Percentiles rank a stretch among this genome's conserved stretches.
Conservation (phyloP, 2,329 filamentous ascomycete genomes). For the Furcasterigmium sp. region DNA sequence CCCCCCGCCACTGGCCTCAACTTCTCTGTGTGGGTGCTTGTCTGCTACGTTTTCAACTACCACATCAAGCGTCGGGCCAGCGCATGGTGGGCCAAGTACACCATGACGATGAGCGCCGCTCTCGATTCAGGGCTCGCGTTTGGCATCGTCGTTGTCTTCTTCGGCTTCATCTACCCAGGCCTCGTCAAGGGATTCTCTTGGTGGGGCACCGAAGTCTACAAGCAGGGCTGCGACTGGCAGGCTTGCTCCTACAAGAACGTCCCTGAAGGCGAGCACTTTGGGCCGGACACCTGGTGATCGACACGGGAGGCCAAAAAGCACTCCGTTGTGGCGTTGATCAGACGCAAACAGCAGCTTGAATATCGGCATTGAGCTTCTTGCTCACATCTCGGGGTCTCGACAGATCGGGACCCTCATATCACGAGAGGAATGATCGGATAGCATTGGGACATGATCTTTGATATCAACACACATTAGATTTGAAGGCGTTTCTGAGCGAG, state of each 20-base stretch:
- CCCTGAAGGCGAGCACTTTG: constrained; percentile 59
- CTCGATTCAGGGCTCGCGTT: constrained; percentile 79
- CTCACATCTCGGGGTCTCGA: no score
- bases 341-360: no score
- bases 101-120: constrained; percentile 80
- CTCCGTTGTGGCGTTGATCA: no score
- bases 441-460: no score
- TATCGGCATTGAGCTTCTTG: no score
- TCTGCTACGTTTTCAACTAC: constrained; percentile 82
- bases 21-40: constrained; percentile 80
- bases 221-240: constrained; percentile 79
- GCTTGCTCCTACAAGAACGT: constrained; percentile 68
- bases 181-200: constrained; percentile 68
- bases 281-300: constrained; percentile 53
- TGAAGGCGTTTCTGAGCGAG: no score
- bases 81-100: constrained; percentile 88
- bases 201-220: constrained; percentile 88
- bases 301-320: no score
- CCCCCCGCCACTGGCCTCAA: constrained; percentile 83
- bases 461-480: no score
- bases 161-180: constrained; percentile 79
- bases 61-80: constrained; percentile 62
- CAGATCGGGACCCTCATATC: no score
- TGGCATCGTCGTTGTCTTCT: constrained; percentile 78
- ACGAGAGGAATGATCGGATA: no score